Percentiles rank a stretch among this genome's conserved stretches.
These are phyloP conservation scores for Coprinopsis marcescibilis DNA, from an alignment of 768 basidiomycete species.

Conservation along the genomic window DNA sequence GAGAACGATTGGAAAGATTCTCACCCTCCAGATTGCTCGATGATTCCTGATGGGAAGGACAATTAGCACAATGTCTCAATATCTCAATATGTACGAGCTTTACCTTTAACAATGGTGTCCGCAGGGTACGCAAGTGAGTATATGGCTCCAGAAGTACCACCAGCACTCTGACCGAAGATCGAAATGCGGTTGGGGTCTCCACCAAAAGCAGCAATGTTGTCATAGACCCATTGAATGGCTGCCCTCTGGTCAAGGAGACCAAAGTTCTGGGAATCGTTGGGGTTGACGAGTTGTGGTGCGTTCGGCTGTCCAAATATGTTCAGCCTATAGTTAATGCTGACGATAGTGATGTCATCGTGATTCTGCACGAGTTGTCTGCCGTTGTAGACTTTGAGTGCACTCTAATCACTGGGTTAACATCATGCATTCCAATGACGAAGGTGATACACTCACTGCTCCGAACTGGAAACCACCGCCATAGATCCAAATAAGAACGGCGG, in stretches of 20 bases:
- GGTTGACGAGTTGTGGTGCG: conserved; percentile 29
- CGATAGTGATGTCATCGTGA: conserved; percentile 29
- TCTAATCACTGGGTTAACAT: too few species aligned
- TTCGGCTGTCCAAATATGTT: conserved; percentile 37
- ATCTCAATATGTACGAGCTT: background rate
- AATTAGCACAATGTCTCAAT: too few species aligned
- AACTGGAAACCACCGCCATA: conserved; percentile 33
- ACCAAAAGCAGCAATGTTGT: conserved; percentile 42
- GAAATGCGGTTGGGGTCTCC: conserved; percentile 33
- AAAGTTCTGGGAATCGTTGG: conserved; percentile 28
- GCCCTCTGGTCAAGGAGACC: conserved; percentile 34
- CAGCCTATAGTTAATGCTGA: conserved; percentile 34
- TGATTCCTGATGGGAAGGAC: conserved; percentile 22
- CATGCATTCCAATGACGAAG: too few species aligned
- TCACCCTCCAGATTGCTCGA: conserved; percentile 32
- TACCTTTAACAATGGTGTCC: conserved; percentile 26
- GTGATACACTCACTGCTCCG: conserved; percentile 24
- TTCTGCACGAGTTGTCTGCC: conserved; percentile 28
- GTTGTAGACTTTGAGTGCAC: conserved; percentile 22
- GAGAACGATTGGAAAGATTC: background rate
- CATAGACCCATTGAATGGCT: conserved; percentile 42
- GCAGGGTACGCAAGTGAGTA: conserved; percentile 30
- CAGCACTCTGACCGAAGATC: conserved; percentile 34
- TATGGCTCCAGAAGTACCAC: conserved; percentile 26
- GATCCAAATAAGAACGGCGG: conserved; percentile 32